A percentile compares a stretch with the other conserved stretches of the same genome.
These are phyloP conservation scores for Suillus occidentalis DNA, from an alignment of 768 basidiomycete genomes.

Conservation along the genomic window DNA sequence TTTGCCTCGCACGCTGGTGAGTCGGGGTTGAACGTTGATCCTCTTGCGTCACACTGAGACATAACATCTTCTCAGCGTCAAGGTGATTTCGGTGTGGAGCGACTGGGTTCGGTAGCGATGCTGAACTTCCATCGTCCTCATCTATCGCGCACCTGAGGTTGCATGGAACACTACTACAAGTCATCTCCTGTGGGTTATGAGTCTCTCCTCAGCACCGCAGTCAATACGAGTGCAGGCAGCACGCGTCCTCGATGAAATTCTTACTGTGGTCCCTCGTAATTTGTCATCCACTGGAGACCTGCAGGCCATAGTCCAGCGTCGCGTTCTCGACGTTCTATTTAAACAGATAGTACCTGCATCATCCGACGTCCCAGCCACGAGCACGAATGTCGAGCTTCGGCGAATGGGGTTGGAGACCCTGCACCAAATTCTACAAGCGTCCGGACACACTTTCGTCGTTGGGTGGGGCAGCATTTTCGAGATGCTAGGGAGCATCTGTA, in stretches of 20 bases:
- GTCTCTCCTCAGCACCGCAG: conserved; percentile 68
- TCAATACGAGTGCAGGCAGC: conserved; percentile 87
- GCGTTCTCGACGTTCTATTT: conserved; percentile 82
- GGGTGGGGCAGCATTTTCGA: conserved; percentile 95
- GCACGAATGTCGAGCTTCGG: conserved; percentile 71
- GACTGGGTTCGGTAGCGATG: conserved; percentile 74
- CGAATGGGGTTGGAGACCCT: conserved; percentile 88
- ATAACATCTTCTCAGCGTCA: conserved; percentile 53
- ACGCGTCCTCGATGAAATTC: conserved; percentile 79
- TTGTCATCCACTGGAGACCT: conserved; percentile 57
- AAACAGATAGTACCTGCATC: conserved; percentile 62
- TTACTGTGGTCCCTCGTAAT: conserved; percentile 75
- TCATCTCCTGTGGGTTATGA: conserved; percentile 78
- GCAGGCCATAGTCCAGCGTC: conserved; percentile 72
- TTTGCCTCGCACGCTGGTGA: conserved; percentile 72
- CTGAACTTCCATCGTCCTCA: conserved; percentile 87
- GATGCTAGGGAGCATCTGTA: conserved; percentile 89
- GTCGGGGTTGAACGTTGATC: conserved; percentile 20
- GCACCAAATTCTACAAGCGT: conserved; percentile 86
- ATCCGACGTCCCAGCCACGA: conserved; percentile 38
- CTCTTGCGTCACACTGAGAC: conserved; percentile 5
- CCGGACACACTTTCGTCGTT: conserved; percentile 86
- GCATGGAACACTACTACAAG: conserved; percentile 83
- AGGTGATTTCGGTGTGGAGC: conserved; percentile 92
- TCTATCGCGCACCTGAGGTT: conserved; percentile 76